phyloP scores from a whole-genome alignment of 768 basidiomycete species.

The Royoungia palumana region DNA sequence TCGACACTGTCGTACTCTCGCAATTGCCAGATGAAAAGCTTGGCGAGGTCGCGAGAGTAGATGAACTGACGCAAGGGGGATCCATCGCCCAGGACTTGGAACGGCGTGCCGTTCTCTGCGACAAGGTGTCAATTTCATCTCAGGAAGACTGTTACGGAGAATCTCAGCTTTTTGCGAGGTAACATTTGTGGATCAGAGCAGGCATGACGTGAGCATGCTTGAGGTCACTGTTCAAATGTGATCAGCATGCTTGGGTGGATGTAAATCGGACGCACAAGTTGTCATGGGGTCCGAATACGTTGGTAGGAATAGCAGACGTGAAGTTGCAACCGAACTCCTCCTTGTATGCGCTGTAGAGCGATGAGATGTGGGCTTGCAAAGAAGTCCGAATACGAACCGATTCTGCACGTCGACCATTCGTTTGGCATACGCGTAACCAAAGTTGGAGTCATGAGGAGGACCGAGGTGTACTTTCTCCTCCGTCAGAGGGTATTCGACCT shows the following conservation, averaged over 20 bases:
- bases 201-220: slow-evolving; percentile 94
- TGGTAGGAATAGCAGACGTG: slow-evolving; percentile 95
- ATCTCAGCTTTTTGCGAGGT: slow-evolving; percentile 77
- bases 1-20: slow-evolving; percentile 90
- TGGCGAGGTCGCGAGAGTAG: slow-evolving; percentile 94
- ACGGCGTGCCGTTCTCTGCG: slow-evolving; percentile 75
- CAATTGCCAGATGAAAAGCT: slow-evolving; percentile 90
- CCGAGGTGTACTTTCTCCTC: slow-evolving; percentile 92
- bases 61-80: slow-evolving; percentile 96
- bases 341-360: slow-evolving; percentile 74
- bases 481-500: slow-evolving; percentile 88
- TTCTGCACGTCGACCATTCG: slow-evolving; percentile 95
- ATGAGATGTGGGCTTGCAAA: neutral
- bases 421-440: slow-evolving; percentile 96
- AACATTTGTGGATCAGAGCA: slow-evolving; percentile 89
- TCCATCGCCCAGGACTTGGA: slow-evolving; percentile 86
- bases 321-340: slow-evolving; percentile 94
- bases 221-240: slow-evolving; percentile 58
- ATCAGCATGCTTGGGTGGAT: neutral
- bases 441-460: slow-evolving; percentile 92
- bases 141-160: neutral
- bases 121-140: neutral
- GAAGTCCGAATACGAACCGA: slow-evolving; percentile 52
- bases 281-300: slow-evolving; percentile 93
- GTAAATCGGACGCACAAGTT: slow-evolving; percentile 62